Evolutionary conservation across 441 rosid genomes (phyloP), one percentile per base, ranked within the genome.

Genomic region (Pelargonium australe): DNA sequence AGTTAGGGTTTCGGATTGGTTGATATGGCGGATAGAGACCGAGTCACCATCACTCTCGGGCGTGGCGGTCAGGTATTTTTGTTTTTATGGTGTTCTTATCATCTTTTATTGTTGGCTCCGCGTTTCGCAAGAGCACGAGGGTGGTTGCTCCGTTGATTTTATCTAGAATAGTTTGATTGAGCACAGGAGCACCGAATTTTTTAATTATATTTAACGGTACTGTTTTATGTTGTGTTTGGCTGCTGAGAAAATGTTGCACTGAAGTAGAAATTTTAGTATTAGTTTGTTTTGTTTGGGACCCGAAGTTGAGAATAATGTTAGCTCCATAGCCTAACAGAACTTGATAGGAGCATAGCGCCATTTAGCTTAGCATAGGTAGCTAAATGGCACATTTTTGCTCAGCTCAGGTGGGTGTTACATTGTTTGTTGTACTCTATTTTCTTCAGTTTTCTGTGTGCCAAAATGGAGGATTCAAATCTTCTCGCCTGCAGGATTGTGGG

Each of bases 1-100:
- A 68, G 65, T 71, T 79, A 82, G 82, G 83, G 80, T 79, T 80
- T 81, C 28, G 55, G 61, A 63, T 69, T 77, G 14, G 19, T 73
- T 45, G 62, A 23, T 71, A 92, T 92, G 98, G 74, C 95, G 14
- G 93, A 86, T 77, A 80, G 83, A 19, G 82, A 82, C 74, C 83
- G 92, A 47, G 85, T 92, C 71, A 90, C 96, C 63, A 86, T 92
- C 19, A 92, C 92, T 77, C 89, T 92, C 60, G 96, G 96, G 6
- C 85, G 87, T 55, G 74, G 85, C 41, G 91, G 92, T 66, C 95
- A 89, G 96, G 97, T 92, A 76, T 69, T 68, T 74, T 45, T 9
- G 37, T 65, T 5, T 14, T 64, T 65, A 40, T 25, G 4, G 12
- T 20, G 9, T 4, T 9, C 14, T 14, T 31, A 31, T 49, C 14